Base-by-base conservation (phyloP, 83 land plant species). In the Thuja plicata region DNA sequence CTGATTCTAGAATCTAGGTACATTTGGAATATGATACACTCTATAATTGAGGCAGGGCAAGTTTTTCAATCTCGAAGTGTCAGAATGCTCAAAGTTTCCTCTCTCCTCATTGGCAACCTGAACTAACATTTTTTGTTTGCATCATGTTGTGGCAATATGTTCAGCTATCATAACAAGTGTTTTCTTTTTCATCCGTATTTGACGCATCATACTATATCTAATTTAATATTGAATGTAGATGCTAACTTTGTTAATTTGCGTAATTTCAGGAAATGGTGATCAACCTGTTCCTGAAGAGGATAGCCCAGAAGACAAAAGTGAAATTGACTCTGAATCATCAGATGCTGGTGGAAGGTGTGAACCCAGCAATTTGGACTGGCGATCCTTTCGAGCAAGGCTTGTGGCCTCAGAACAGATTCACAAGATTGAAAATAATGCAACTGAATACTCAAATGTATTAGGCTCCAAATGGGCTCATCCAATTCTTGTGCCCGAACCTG, bases 401-500 rank as follows among this genome's bases (percentile, higher is more conserved):
- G 92, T 94, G 21, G 88, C 92, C 55, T 83, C 78, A 10, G 93
- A 94, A 86, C 90, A 90, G 87, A 91, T 92, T 8, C 30, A 35
- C 5, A 71, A 37, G 37, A 78, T 40, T 34, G 45, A 40, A 37
- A 88, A 88, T 52, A 43, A n/a, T 76, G 62, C 8, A 37, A 87
- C 76, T 19, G 50, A 45, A 70, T 71, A 60, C 19, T 57, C 93
- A 37, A 89, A 84, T 52, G 41, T 86, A 16, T 89, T 92, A 76
- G 93, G 91, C 37, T 79, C 79, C 35, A 92, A 94, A 78, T 97
- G 99, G 99, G 99, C 99, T 3, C 99, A 97, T 86, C 97, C 98
- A 38, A 93, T 97, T 76, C 87, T 91, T 19, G 89, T 83, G 16
- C 97, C 98, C 9, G 97, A 97, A 88, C 88, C 97, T 35, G 98